Base-by-base conservation (phyloP, 305 asterid species). In the Plantago rigida region DNA sequence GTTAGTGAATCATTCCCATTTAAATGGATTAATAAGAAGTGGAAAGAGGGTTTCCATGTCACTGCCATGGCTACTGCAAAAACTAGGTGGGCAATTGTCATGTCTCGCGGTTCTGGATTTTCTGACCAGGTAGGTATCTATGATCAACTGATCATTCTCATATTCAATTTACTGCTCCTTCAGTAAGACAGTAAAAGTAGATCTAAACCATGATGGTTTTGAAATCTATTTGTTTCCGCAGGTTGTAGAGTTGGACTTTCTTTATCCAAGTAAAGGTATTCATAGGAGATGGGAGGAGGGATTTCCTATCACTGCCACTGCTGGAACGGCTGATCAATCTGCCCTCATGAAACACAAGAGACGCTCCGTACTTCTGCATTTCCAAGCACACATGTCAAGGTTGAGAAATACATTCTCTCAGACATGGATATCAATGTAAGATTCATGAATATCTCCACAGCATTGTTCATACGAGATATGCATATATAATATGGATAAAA, bases 1-100 rank as follows among this genome's bases (percentile, higher is more conserved):
- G 88, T 86, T 28, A 77, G 94, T 1, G 98, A 91, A 12, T 73
- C 90, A 31, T 91, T 91, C 71, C 98, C 98, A 1, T 91, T 74
- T 78, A 88, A 88, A 79, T 91, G 98, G 98, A 88, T 91, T 67
- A 84, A 79, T 79, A 91, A 86, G 66, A 87, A 88, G 77, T 91
- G 98, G 97, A 81, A 69, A 68, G 98, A 91, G 60, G 94, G 89
- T 13, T 91, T 82, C 77, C 60, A 59, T 51, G 95, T 91, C 44
- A 91, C 98, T 44, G 72, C 95, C 69, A 86, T 91, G 96, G 89
- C 95, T 49, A 87, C 98, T 52, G 75, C 98, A 3, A 94, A 87
- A 60, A 70, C 69, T 11, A 78, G 81, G 78, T 91, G 98, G 98
- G 96, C 76, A 13, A 67, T 85, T 50, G 78, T 91, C 46, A 87